A percentile compares a stretch with the other conserved stretches of the same genome.
Conservation (phyloP, 192 early-diverging fungal genomes). For the Mortierella claussenii region DNA sequence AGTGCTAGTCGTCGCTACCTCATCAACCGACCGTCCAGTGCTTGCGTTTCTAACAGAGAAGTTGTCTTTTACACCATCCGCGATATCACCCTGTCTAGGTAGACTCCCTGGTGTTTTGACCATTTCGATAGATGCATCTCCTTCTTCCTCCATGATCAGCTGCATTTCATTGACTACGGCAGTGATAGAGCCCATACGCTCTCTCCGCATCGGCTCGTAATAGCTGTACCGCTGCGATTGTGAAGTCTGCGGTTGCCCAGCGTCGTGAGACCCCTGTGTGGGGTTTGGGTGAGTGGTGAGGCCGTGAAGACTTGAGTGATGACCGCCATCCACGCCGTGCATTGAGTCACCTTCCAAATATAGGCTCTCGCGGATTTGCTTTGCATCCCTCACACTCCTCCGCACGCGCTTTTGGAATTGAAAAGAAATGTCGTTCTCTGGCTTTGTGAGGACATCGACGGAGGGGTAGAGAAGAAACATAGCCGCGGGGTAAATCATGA, state of each 20-base stretch:
- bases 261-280: background rate
- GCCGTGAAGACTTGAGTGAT: constrained; percentile 31
- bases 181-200: constrained; percentile 39
- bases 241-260: background rate
- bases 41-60: background rate
- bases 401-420: constrained; percentile 41
- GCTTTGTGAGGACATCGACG: constrained; percentile 38
- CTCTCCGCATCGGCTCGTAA: constrained; percentile 26
- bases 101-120: background rate
- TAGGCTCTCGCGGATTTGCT: constrained; percentile 37
- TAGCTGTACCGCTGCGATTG: constrained; percentile 22
- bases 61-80: background rate
- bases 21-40: background rate
- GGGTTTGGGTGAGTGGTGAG: constrained; percentile 20
- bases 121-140: constrained; percentile 1
- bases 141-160: constrained; percentile 19
- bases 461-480: constrained; percentile 50
- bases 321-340: constrained; percentile 5
- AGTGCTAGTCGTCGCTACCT: background rate
- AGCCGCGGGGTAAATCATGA: constrained; percentile 40
- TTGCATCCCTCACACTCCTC: constrained; percentile 28
- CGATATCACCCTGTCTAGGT: background rate
- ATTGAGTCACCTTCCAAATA: constrained; percentile 24
- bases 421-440: constrained; percentile 25
- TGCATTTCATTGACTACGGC: constrained; percentile 36